Base-by-base conservation (phyloP, 1,139 yeast species). In the Hansenula lynferdii region DNA sequence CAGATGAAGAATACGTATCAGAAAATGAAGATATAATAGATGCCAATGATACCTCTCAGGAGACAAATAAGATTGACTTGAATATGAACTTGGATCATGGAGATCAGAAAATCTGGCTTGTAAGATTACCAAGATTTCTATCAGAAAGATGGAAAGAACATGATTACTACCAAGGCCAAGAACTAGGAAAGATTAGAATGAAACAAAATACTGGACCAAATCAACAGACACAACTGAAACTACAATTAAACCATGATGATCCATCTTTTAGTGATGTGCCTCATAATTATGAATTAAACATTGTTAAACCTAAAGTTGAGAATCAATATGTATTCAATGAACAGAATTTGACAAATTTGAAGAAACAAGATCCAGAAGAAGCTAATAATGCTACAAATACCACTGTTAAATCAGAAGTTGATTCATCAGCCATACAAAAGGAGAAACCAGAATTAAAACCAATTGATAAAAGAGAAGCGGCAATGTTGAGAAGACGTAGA, bases 261-360 rank as follows among this genome's bases (percentile, higher is more conserved):
- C 57, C 58, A 25, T 64, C 60, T 14, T 60, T 63, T 35, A 61
- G 63, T 34, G 72, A 72, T 28, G 74, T 90, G 31, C 98, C 97
- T 5, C 85, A 77, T 50, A 87, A 85, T 50, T 92, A 90, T 59
- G 95, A 87, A 53, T 68, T 92, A 11, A 75, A 80, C 37, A 69
- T 92, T 58, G 74, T 85, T 23, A 87, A 87, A 60, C 80, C 85
- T 31, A 80, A 77, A 44, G 95, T 89, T 9, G 78, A 77, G 35
- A 92, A 90, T 58, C 85, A 94, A 42, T 92, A 75, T 58, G 86
- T 89, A n/a, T 89, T 92, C 60, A 81, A 90, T 22, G 98, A 92
- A 63, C 83, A 86, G 56, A 90, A 89, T 60, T 66, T 85, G 76
- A 79, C 47, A 76, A 79, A 49, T 81, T 77, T 57, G 79, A 78